Evolutionary conservation across 2,329 filamentous ascomycete genomes (phyloP).

Genomic region (Curvularia lunata): DNA sequence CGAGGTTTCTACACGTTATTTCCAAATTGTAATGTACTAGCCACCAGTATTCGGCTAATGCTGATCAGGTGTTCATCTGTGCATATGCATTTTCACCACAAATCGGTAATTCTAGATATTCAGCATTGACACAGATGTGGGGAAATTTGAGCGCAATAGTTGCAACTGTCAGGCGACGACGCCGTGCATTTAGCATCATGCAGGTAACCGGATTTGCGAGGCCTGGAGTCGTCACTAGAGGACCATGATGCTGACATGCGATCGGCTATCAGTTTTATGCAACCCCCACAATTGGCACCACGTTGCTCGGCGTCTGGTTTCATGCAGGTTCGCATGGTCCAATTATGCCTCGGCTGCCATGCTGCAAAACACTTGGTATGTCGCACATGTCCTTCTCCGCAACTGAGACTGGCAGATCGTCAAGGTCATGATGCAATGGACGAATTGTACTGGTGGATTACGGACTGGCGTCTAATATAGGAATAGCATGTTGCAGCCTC

Average conservation of each 20-base stretch:
- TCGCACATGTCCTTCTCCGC: slow-evolving; percentile 8
- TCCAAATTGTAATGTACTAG: slow-evolving; percentile 10
- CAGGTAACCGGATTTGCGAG: slow-evolving; percentile 10
- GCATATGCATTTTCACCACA: slow-evolving; percentile 12
- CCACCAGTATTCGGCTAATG: slow-evolving; percentile 17
- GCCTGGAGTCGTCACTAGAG: slow-evolving; percentile 5
- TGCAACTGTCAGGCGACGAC: slow-evolving; percentile 11
- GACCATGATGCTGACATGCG: slow-evolving; percentile 4
- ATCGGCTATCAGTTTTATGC: slow-evolving; percentile 11
- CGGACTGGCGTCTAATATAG: slow-evolving; percentile 16
- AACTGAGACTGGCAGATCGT: not conserved
- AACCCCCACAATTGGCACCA: slow-evolving; percentile 13
- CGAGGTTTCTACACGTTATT: slow-evolving; percentile 3
- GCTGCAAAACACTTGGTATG: not conserved
- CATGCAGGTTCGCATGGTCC: slow-evolving; percentile 12
- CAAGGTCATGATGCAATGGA: slow-evolving; percentile 5
- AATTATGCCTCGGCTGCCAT: not conserved
- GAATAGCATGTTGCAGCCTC: slow-evolving; percentile 15
- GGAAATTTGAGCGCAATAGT: not conserved
- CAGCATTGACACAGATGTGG: slow-evolving; percentile 6
- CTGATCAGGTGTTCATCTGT: slow-evolving; percentile 18
- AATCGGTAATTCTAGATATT: slow-evolving; percentile 5
- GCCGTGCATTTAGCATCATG: slow-evolving; percentile 10
- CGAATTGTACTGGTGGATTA: slow-evolving; percentile 1
- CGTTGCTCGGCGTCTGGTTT: slow-evolving; percentile 10